phyloP scores from a whole-genome alignment of 768 basidiomycete species.

The Mycena albidolilacea region DNA sequence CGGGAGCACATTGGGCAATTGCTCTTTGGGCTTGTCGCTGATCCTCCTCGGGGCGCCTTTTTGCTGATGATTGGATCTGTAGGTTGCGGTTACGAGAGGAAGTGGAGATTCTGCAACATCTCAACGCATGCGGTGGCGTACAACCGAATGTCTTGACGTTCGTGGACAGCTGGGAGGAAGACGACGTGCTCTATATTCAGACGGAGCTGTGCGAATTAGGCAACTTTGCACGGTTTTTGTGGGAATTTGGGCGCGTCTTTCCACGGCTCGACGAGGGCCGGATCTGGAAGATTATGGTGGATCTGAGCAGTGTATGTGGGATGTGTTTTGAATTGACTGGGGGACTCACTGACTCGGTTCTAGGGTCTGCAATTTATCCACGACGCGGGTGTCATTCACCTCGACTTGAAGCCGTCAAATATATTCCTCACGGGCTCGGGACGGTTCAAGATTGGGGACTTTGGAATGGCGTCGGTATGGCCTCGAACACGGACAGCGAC shows the following conservation, averaged over 20 bases:
- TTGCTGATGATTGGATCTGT: slow-evolving; percentile 35
- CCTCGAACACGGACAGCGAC: slow-evolving; percentile 62
- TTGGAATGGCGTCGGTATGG: slow-evolving; percentile 98
- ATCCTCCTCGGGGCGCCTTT: background rate
- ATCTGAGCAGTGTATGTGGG: slow-evolving; percentile 87
- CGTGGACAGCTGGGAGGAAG: slow-evolving; percentile 97
- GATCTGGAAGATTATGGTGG: slow-evolving; percentile 96
- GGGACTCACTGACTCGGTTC: slow-evolving; percentile 50
- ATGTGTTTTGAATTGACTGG: slow-evolving; percentile 41
- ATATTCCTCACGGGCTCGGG: slow-evolving; percentile 92
- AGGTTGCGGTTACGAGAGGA: slow-evolving; percentile 94
- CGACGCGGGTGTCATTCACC: slow-evolving; percentile 88
- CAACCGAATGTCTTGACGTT: slow-evolving; percentile 92
- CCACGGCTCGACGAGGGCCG: slow-evolving; percentile 91
- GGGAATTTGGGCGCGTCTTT: slow-evolving; percentile 89
- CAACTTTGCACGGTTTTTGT: slow-evolving; percentile 91
- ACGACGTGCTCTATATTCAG: slow-evolving; percentile 88
- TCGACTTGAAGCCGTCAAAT: slow-evolving; percentile 98
- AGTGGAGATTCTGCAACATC: slow-evolving; percentile 90
- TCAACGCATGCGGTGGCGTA: slow-evolving; percentile 60
- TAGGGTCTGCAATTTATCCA: slow-evolving; percentile 94
- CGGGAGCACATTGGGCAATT: background rate
- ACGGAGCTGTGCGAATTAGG: slow-evolving; percentile 96
- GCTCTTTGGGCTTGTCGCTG: background rate
- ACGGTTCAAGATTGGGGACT: slow-evolving; percentile 96